Conservation (phyloP, 768 basidiomycete genomes). For the Tylopilus sp. region DNA sequence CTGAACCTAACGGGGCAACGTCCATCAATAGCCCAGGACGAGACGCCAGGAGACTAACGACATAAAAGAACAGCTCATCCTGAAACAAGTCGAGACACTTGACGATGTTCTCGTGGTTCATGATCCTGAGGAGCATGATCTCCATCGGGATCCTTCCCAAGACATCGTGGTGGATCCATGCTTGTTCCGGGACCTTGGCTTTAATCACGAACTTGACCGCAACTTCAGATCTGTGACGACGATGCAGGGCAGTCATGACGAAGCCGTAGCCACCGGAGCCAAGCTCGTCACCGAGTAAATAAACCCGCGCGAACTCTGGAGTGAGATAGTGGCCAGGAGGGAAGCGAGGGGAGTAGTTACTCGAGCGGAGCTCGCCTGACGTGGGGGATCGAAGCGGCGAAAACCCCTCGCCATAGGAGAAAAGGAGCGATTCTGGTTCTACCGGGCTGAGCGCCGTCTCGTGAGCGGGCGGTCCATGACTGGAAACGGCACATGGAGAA, state of each 20-base stretch:
- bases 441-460: background rate
- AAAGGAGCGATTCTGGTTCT: constrained; percentile 22
- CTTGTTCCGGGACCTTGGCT: constrained; percentile 53
- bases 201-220: constrained; percentile 96
- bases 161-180: constrained; percentile 54
- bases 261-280: constrained; percentile 95
- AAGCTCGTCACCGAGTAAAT: constrained; percentile 69
- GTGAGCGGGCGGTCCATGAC: background rate
- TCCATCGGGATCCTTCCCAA: constrained; percentile 75
- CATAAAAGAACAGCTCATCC: constrained; percentile 80
- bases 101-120: constrained; percentile 80
- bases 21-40: background rate
- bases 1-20: constrained; percentile 57
- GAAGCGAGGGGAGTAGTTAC: constrained; percentile 49
- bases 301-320: constrained; percentile 54
- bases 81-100: constrained; percentile 82
- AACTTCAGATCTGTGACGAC: constrained; percentile 59
- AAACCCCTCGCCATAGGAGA: constrained; percentile 12
- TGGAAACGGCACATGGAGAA: background rate
- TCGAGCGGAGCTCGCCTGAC: constrained; percentile 15
- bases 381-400: background rate
- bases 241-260: constrained; percentile 81
- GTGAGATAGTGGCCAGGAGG: constrained; percentile 59
- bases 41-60: constrained; percentile 49
- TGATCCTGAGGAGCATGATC: constrained; percentile 67